Evolutionary conservation across 2,329 filamentous ascomycete genomes (phyloP).

Genomic region (Neofusicoccum parvum): DNA sequence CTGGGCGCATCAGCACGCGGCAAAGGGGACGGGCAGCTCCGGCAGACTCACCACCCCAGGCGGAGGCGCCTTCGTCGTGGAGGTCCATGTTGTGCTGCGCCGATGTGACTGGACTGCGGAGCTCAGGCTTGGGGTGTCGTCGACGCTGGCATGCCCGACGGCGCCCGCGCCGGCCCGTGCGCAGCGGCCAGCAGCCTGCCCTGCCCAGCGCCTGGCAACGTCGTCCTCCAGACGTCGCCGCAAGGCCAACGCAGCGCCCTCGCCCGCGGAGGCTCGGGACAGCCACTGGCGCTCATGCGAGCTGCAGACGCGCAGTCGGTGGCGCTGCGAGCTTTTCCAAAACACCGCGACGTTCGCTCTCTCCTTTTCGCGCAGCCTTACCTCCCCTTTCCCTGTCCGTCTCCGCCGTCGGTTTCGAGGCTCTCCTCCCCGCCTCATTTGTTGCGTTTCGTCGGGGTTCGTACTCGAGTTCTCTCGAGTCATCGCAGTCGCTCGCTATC

Average conservation of each 20-base stretch:
- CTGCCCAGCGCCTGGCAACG: not conserved
- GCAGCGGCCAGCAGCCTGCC: not conserved
- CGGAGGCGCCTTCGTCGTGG: slow-evolving; percentile 45
- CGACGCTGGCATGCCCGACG: not conserved
- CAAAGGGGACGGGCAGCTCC: not conserved
- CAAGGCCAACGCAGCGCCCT: slow-evolving; percentile 5
- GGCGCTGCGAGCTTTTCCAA: not conserved
- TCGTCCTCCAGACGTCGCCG: slow-evolving; percentile 1
- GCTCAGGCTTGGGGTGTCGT: slow-evolving; percentile 13
- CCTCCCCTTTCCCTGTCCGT: slow-evolving; percentile 1
- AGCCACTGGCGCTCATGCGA: not conserved
- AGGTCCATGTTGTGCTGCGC: slow-evolving; percentile 39
- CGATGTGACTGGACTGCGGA: slow-evolving; percentile 7
- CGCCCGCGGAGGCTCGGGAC: slow-evolving; percentile 1
- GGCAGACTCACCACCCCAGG: slow-evolving; percentile 43
- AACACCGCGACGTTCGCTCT: not conserved
- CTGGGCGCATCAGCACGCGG: slow-evolving; percentile 15
- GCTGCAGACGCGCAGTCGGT: not conserved
- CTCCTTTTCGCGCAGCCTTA: not conserved
- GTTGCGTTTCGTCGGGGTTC: not conserved
- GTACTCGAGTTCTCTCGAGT: not conserved
- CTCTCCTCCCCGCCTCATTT: not conserved
- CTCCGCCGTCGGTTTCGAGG: not conserved
- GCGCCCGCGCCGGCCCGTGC: not conserved
- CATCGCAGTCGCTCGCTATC: not conserved